phyloP scores from a whole-genome alignment of 305 asterid species.

The Petunia hybrid region DNA sequence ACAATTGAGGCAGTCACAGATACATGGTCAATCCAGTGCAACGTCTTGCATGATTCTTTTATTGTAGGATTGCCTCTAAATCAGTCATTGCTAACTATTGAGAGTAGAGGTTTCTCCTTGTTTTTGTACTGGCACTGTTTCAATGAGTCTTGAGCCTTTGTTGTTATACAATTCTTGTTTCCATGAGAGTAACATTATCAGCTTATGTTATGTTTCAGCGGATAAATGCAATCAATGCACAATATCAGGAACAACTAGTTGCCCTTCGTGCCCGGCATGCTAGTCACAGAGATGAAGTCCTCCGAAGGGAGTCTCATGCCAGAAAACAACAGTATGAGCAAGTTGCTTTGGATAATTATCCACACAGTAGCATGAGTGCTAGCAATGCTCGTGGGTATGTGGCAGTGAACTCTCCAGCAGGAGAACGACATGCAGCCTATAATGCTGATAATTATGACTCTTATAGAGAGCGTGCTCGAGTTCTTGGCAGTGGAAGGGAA shows the following conservation, averaged over 20 bases:
- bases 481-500: constrained; percentile 60
- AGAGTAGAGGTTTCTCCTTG: neutral
- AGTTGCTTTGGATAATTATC: constrained; percentile 62
- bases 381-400: constrained; percentile 62
- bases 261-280: constrained; percentile 81
- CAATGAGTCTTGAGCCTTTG: neutral
- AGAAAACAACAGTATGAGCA: constrained; percentile 85
- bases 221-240: constrained; percentile 70
- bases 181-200: constrained; percentile 7
- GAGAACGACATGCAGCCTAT: constrained; percentile 65
- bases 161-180: constrained; percentile 2
- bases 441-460: constrained; percentile 58
- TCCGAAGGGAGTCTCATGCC: constrained; percentile 76
- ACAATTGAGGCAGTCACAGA: neutral
- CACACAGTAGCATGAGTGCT: constrained; percentile 51
- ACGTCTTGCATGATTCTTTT: neutral
- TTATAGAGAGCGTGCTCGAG: constrained; percentile 65
- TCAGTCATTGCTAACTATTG: neutral
- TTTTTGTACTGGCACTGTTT: neutral
- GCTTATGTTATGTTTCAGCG: constrained; percentile 51
- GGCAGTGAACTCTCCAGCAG: constrained; percentile 44
- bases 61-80: neutral
- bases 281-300: constrained; percentile 75
- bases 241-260: constrained; percentile 77
- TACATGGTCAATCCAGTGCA: neutral